Evolutionary conservation across 805 yeast genomes (phyloP), one percentile per base, ranked within the genome.

Genomic region (Hanseniaspora jakobsenii): DNA sequence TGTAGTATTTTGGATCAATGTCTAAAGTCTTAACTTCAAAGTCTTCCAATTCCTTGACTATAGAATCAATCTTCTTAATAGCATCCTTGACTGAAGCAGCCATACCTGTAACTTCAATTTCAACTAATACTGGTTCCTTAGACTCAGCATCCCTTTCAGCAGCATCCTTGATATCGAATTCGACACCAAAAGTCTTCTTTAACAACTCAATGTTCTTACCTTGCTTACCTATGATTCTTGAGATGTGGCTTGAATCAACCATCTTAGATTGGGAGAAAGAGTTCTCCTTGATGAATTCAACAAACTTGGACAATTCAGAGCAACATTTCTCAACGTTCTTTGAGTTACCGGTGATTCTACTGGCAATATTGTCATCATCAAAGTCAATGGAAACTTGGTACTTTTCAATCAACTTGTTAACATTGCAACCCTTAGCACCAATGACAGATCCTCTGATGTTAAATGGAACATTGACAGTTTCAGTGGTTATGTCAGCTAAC

Each of bases 121-220:
- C 78, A 34, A 77, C 79, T 4, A 77, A 81, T 13, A 64, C 50
- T 27, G 62, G 68, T 37, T 66, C 64, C 27, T 58, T 61, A 14
- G 60, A 61, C 39, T 66, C 67, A 19, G 66, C 69, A 27, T 59
- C 59, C 47, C 57, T 61, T 45, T 59, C 61, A 40, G 6, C 27
- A 24, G 27, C 6, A 7, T 24, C 10, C 27, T 24, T 57, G 27
- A 42, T 17, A 26, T 42, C 32, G 32, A 75, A 68, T 51, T 77
- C 78, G 40, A 77, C 74, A 39, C 68, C 70, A 40, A 62, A 60
- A 42, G 64, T 69, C 47, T 79, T 86, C 49, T 83, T 74, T 47
- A 93, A 78, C 56, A 81, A 83, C 50, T 78, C 81, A 55, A 91
- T 80, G 41, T 71, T 73, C 49, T 83, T 89, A 58, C 97, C 96